Evolutionary conservation across 305 asterid genomes (phyloP).

Genomic region (Fraxinus paxiana): DNA sequence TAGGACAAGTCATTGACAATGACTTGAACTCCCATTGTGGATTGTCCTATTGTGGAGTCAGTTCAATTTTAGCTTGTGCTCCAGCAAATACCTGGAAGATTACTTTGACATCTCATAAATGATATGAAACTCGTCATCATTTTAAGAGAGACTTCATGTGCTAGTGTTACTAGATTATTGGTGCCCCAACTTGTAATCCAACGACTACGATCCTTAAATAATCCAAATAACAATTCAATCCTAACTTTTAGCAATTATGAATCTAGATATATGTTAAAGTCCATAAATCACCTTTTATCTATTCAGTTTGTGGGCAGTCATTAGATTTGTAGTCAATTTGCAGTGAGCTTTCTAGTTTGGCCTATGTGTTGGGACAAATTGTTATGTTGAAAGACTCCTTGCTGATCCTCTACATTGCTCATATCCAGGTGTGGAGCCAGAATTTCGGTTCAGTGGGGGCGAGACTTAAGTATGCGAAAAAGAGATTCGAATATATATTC

Average conservation of each 20-base stretch:
- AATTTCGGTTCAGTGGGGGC: neutral
- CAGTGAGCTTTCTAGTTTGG: neutral
- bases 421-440: neutral
- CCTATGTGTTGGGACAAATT: neutral
- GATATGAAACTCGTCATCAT: neutral
- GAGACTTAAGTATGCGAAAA: neutral
- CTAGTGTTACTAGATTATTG: neutral
- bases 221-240: neutral
- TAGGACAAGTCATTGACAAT: neutral
- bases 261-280: neutral
- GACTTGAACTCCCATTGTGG: neutral
- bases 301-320: neutral
- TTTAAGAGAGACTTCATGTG: neutral
- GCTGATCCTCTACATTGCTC: neutral
- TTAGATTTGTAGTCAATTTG: constrained; percentile 2
- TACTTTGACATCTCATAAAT: neutral
- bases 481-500: neutral
- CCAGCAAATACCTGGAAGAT: neutral
- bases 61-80: neutral
- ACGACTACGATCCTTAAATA: neutral
- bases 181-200: neutral
- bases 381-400: neutral
- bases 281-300: neutral
- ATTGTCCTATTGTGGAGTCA: neutral
- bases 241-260: neutral